Evolutionary conservation across 2,329 filamentous ascomycete species (phyloP), one percentile per base, ranked within the genome.

Genomic region (Exophiala aquamarina): DNA sequence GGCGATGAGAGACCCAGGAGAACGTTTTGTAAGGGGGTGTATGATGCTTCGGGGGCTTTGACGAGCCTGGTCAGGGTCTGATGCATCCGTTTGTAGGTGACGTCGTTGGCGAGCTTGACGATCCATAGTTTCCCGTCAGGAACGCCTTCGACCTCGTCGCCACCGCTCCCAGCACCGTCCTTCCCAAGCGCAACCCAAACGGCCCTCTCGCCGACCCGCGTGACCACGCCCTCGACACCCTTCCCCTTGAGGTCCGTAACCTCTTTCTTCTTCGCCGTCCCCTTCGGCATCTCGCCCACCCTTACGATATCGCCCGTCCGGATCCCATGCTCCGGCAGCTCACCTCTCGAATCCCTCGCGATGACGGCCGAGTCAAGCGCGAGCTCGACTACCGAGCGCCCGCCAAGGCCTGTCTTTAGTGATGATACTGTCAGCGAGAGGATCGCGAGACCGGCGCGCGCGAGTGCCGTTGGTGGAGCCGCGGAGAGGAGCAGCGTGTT

Each of bases 341-440:
- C 57, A 3, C 56, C 57, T 19, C 56, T 60, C 2, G 57, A 48
- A 11, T 52, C 55, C 28, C 56, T 59, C 3, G 69, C 67, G 3
- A 79, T 75, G 2, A 85, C 78, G 1, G 89, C 87, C n/a, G 80
- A 70, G 61, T 96, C 92, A 1, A 70, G 67, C 2, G 71, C 73
- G 4, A 98, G 81, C 66, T 96, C 91, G 3, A 96, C 72, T 2
- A 98, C 86, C 0, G 88, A 89, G 55, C 89, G 87, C n/a, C 93
- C 93, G 13, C 91, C 93, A 29, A 96, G 75, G 0, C 93, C 93
- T 0, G 93, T 98, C 21, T 91, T 84, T 63, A 87, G 87, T 14
- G 86, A 84, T 9, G 78, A 74, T 26, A 95, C 72, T 23, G 71
- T 68, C 13, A 74, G 58, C 3, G 68, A 69, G 32, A 70, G 66